Conservation (phyloP, 2,329 filamentous ascomycete genomes). For the Aspergillus brunneoviolaceus region DNA sequence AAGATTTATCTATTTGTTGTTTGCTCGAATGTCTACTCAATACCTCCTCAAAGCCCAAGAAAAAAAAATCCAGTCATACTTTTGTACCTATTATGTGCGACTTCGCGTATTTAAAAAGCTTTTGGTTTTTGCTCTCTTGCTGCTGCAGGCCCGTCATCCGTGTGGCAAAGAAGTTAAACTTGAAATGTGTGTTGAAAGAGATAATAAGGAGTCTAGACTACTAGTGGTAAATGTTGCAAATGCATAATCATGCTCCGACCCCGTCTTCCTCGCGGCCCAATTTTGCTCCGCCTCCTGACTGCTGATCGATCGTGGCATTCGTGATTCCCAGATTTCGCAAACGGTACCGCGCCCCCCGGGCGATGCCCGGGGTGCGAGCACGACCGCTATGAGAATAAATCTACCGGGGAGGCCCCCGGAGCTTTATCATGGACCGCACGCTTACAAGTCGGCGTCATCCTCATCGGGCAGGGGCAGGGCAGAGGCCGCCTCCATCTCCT, state of each 20-base stretch:
- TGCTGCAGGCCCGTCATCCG: slow-evolving; percentile 22
- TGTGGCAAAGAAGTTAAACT: slow-evolving; percentile 24
- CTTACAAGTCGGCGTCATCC: slow-evolving; percentile 69
- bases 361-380: slow-evolving; percentile 10
- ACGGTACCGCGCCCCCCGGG: slow-evolving; percentile 16
- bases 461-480: slow-evolving; percentile 88
- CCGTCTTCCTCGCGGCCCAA: slow-evolving; percentile 26
- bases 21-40: background rate
- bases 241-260: slow-evolving; percentile 36
- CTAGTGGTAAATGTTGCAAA: slow-evolving; percentile 33
- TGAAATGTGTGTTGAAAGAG: slow-evolving; percentile 14
- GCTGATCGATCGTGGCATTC: slow-evolving; percentile 34
- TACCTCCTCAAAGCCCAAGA: background rate
- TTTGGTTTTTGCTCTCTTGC: slow-evolving; percentile 6
- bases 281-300: slow-evolving; percentile 27
- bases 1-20: background rate
- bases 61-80: background rate
- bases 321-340: slow-evolving; percentile 33
- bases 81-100: background rate
- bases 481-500: slow-evolving; percentile 83
- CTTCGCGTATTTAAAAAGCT: too few relatives aligned
- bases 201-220: slow-evolving; percentile 25
- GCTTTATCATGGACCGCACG: slow-evolving; percentile 16
- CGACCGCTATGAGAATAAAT: slow-evolving; percentile 7
- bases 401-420: slow-evolving; percentile 8